These are phyloP conservation scores for Ampelocalamus luodianensis DNA, from an alignment of 176 grass and related monocot genomes.

Conservation along the genomic window DNA sequence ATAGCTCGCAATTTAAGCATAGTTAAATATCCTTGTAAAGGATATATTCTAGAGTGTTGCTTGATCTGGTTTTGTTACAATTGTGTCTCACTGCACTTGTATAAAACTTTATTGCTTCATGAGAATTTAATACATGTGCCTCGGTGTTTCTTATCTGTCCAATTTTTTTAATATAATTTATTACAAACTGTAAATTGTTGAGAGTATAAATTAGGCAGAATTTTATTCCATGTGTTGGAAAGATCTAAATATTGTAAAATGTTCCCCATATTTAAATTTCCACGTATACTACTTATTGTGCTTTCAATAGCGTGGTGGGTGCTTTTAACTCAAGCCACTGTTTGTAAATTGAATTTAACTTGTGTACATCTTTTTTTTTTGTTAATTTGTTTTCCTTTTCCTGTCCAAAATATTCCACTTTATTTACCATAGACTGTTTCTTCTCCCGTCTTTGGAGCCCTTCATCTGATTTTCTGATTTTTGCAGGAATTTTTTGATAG, in stretches of 20 bases:
- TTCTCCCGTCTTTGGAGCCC: not conserved
- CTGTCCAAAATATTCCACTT: conserved; percentile 8
- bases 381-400: not conserved
- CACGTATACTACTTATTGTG: not conserved
- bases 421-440: not conserved
- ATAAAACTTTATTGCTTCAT: not conserved
- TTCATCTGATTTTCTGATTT: conserved; percentile 41
- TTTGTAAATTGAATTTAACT: conserved; percentile 13
- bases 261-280: not conserved
- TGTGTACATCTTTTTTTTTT: not conserved
- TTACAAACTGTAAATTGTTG: conserved; percentile 8
- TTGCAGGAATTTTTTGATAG: conserved; percentile 69
- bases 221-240: not conserved
- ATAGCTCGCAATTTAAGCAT: conserved; percentile 18
- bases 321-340: not conserved
- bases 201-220: not conserved
- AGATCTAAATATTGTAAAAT: conserved; percentile 14
- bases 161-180: not conserved
- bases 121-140: not conserved
- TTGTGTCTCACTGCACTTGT: not conserved
- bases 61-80: not conserved
- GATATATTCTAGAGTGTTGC: conserved; percentile 18
- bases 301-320: not conserved
- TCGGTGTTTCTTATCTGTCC: not conserved
- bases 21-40: conserved; percentile 13